These are phyloP conservation scores for Diplosphaera chodatii DNA, from an alignment of 139 green algal species.

Conservation along the genomic window DNA sequence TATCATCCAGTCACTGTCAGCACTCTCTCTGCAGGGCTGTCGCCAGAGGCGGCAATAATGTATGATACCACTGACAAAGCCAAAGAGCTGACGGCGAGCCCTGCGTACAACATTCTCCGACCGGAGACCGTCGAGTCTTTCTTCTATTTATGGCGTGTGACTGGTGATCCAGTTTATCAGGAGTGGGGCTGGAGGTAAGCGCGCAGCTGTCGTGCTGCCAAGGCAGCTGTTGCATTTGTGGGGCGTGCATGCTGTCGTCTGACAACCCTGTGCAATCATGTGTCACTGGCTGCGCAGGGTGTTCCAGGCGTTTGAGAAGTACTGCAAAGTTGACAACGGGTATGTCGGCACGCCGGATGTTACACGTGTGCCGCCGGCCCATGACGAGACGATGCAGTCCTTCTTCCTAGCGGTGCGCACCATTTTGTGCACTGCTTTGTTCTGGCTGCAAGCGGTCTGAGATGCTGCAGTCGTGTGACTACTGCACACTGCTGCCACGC, in stretches of 20 bases:
- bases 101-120: conserved; percentile 52
- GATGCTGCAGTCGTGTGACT: no score
- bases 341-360: conserved; percentile 10
- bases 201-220: no score
- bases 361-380: conserved; percentile 1
- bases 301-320: conserved; percentile 51
- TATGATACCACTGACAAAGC: not conserved
- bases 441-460: no score
- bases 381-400: conserved; percentile 24
- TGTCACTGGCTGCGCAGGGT: no score
- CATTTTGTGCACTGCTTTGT: no score
- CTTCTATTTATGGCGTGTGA: conserved; percentile 63
- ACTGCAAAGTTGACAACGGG: conserved; percentile 35
- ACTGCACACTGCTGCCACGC: not conserved
- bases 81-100: not conserved
- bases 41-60: conserved; percentile 39
- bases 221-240: no score
- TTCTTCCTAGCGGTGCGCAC: conserved; percentile 19
- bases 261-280: no score
- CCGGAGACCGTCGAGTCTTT: conserved; percentile 67
- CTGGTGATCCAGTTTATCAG: conserved; percentile 54
- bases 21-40: conserved; percentile 35
- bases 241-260: no score
- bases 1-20: no score
- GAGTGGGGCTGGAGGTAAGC: conserved; percentile 57